These are phyloP conservation scores for Albatrellus sp. DNA, from an alignment of 1,284 basidiomycete species.

Conservation along the genomic window DNA sequence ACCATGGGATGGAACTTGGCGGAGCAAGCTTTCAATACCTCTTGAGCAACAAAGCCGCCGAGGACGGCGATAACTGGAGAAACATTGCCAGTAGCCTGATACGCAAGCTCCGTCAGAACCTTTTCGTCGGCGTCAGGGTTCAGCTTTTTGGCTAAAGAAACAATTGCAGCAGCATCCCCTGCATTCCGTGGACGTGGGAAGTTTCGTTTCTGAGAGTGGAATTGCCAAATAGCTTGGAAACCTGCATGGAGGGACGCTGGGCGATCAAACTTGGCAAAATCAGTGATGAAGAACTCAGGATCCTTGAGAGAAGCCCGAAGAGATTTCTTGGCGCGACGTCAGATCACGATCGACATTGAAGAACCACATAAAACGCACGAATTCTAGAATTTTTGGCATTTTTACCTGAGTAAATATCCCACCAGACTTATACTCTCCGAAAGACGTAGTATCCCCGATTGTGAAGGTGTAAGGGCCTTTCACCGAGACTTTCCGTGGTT, in stretches of 20 bases:
- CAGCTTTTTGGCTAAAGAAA: constrained; percentile 72
- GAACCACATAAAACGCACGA: constrained; percentile 41
- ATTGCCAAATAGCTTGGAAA: constrained; percentile 89
- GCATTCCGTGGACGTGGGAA: constrained; percentile 79
- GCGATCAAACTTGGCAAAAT: constrained; percentile 97
- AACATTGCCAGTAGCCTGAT: constrained; percentile 89
- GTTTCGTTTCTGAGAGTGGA: constrained; percentile 54
- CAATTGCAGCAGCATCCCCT: constrained; percentile 66
- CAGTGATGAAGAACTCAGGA: constrained; percentile 90
- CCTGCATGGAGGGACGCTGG: constrained; percentile 86
- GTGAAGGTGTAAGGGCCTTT: constrained; percentile 96
- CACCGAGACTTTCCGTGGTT: constrained; percentile 85
- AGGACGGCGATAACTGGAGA: constrained; percentile 90
- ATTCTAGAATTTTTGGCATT: constrained; percentile 93
- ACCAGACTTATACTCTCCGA: constrained; percentile 77
- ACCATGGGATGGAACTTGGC: constrained; percentile 98
- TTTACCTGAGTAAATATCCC: constrained; percentile 99
- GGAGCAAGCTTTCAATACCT: constrained; percentile 93
- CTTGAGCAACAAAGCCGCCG: constrained; percentile 97
- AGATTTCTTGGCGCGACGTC: constrained; percentile 61
- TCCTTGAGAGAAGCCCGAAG: constrained; percentile 74
- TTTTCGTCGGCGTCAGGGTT: constrained; percentile 72
- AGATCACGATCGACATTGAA: background rate
- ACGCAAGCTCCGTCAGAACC: constrained; percentile 76
- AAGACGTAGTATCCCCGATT: constrained; percentile 78